Percentiles rank a stretch among this genome's conserved stretches.
Conservation (phyloP, 495 filamentous ascomycete species). For the Gamarada debralockiae region DNA sequence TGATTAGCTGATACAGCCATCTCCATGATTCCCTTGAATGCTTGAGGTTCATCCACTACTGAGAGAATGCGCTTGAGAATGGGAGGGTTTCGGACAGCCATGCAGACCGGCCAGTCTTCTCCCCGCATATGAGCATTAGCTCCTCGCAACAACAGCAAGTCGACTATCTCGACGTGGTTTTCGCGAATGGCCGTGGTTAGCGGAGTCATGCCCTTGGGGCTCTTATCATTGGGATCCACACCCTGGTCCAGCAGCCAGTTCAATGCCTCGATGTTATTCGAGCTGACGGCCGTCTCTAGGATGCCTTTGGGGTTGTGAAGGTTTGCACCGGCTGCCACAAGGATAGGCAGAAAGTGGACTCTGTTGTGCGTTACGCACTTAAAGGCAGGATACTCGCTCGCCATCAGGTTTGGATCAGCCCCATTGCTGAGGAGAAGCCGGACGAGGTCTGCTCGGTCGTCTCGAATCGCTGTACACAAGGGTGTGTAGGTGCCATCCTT, state of each 20-base stretch:
- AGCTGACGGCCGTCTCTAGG: slow-evolving; percentile 48
- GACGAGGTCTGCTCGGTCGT: slow-evolving; percentile 47
- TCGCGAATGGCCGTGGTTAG: slow-evolving; percentile 52
- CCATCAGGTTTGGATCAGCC: slow-evolving; percentile 47
- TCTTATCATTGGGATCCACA: slow-evolving; percentile 46
- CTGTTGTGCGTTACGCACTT: slow-evolving; percentile 54
- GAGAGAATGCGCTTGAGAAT: slow-evolving; percentile 45
- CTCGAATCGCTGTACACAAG: slow-evolving; percentile 51
- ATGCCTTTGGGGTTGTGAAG: slow-evolving; percentile 48
- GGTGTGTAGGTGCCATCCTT: slow-evolving; percentile 56
- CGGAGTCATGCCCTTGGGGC: slow-evolving; percentile 39
- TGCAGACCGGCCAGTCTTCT: slow-evolving; percentile 52
- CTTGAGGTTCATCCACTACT: slow-evolving; percentile 36
- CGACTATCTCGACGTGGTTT: slow-evolving; percentile 40
- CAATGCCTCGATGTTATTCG: slow-evolving; percentile 44
- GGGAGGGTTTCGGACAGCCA: slow-evolving; percentile 43
- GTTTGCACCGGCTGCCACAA: slow-evolving; percentile 48
- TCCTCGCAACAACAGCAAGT: slow-evolving; percentile 43
- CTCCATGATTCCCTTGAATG: slow-evolving; percentile 51
- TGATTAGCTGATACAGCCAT: slow-evolving; percentile 49
- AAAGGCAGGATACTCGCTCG: slow-evolving; percentile 51
- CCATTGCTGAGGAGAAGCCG: slow-evolving; percentile 42
- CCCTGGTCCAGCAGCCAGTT: slow-evolving; percentile 44
- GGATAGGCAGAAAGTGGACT: slow-evolving; percentile 40
- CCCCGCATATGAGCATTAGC: slow-evolving; percentile 49